Evolutionary conservation across 345 rosid genomes (phyloP).

Genomic region (Jatropha curcas): DNA sequence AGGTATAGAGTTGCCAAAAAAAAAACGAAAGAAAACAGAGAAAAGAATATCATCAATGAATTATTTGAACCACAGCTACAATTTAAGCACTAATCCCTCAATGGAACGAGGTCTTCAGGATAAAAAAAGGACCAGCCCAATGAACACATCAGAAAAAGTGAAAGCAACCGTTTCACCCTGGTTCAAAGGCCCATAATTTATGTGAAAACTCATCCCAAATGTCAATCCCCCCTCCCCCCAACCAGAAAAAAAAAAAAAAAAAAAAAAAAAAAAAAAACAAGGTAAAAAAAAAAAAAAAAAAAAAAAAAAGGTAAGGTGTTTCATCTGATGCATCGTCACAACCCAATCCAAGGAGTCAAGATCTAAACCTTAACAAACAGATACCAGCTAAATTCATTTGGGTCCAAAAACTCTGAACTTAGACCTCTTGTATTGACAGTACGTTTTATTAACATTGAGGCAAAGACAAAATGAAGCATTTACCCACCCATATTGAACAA

Average conservation of each 20-base stretch:
- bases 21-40: background rate
- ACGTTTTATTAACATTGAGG: background rate
- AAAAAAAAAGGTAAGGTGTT: too few relatives aligned
- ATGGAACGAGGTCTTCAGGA: background rate
- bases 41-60: background rate
- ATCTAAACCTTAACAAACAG: background rate
- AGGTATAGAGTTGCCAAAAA: background rate
- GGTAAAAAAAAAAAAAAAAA: too few relatives aligned
- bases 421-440: background rate
- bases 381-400: background rate
- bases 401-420: background rate
- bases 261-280: too few relatives aligned
- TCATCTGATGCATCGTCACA: background rate
- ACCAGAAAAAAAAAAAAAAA: too few relatives aligned
- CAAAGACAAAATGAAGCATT: constrained; percentile 3
- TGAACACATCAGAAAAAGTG: background rate
- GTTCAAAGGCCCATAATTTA: background rate
- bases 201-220: background rate
- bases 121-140: background rate
- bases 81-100: background rate
- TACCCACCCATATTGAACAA: constrained; percentile 88
- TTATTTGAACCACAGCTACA: constrained; percentile 10
- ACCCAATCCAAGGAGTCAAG: background rate
- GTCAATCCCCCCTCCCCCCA: background rate
- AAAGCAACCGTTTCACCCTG: background rate